These are phyloP conservation scores for Chiua virens DNA, from an alignment of 768 basidiomycete species.

Conservation along the genomic window DNA sequence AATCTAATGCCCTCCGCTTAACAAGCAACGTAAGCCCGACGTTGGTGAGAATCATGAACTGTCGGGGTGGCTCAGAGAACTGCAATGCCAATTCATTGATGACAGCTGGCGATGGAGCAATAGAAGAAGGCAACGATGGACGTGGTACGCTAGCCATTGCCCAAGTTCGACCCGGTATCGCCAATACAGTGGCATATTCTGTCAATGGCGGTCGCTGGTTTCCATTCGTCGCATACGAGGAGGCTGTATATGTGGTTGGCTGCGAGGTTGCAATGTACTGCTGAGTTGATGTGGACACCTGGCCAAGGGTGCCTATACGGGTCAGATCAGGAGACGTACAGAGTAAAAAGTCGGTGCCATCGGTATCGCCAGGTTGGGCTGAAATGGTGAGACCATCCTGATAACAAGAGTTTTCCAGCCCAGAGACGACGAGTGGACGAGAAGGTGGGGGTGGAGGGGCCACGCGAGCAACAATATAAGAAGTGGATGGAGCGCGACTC, in stretches of 20 bases:
- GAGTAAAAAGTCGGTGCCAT: conserved; percentile 71
- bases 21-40: conserved; percentile 78
- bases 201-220: conserved; percentile 62
- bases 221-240: conserved; percentile 40
- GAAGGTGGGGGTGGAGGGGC: conserved; percentile 44
- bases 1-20: conserved; percentile 84
- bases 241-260: conserved; percentile 37
- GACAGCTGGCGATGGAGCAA: conserved; percentile 49
- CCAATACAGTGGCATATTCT: conserved; percentile 75
- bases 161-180: conserved; percentile 83
- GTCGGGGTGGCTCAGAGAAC: conserved; percentile 67
- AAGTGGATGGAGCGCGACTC: conserved; percentile 39
- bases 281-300: conserved; percentile 47
- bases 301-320: conserved; percentile 67
- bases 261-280: conserved; percentile 37
- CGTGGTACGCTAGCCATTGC: conserved; percentile 64
- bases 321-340: conserved; percentile 77
- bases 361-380: conserved; percentile 72
- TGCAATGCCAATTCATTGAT: conserved; percentile 84
- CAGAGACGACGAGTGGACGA: conserved; percentile 59
- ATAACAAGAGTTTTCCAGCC: conserved; percentile 64
- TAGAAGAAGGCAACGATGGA: conserved; percentile 32
- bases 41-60: conserved; percentile 89
- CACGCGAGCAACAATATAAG: conserved; percentile 50
- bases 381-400: conserved; percentile 65